Percentiles rank a stretch among this genome's conserved stretches.
These are phyloP conservation scores for Erythrobasidium hasegawianum DNA, from an alignment of 1,284 basidiomycete genomes.

Conservation along the genomic window DNA sequence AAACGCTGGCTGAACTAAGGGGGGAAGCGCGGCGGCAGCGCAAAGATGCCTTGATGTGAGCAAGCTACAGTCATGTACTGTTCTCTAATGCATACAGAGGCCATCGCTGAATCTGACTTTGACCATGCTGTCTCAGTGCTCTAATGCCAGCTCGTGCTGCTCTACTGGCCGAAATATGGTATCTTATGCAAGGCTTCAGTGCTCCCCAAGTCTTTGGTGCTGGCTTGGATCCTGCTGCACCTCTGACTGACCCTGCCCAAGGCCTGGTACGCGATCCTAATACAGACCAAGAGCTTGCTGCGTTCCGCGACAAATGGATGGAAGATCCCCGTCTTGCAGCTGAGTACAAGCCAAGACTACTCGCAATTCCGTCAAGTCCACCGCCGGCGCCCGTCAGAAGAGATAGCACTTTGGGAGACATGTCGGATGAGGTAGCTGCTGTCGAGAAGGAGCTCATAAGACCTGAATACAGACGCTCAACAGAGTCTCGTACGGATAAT, in stretches of 20 bases:
- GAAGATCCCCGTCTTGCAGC: slow-evolving; percentile 2
- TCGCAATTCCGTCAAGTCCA: slow-evolving; percentile 15
- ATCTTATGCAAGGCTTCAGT: slow-evolving; percentile 38
- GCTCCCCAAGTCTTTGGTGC: slow-evolving; percentile 34
- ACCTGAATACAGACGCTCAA: slow-evolving; percentile 20
- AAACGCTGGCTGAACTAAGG: slow-evolving; percentile 30
- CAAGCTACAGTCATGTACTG: neutral
- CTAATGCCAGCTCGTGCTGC: slow-evolving; percentile 19
- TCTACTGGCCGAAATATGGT: slow-evolving; percentile 38
- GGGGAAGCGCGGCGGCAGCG: slow-evolving; percentile 22
- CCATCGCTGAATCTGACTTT: neutral
- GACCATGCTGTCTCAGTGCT: slow-evolving; percentile 20
- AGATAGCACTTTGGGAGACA: slow-evolving; percentile 21
- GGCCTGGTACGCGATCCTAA: neutral
- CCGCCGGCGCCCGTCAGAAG: slow-evolving; percentile 18
- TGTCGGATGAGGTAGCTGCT: slow-evolving; percentile 34
- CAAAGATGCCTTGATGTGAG: slow-evolving; percentile 16
- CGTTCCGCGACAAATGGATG: slow-evolving; percentile 35
- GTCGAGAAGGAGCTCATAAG: slow-evolving; percentile 31
- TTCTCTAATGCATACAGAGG: neutral
- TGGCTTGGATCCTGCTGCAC: slow-evolving; percentile 35
- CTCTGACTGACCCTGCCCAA: slow-evolving; percentile 17
- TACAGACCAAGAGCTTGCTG: slow-evolving; percentile 18
- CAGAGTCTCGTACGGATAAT: too few relatives aligned
- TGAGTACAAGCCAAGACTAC: slow-evolving; percentile 7